Evolutionary conservation across 2,329 filamentous ascomycete species (phyloP).

Genomic region (Alternaria sp.): DNA sequence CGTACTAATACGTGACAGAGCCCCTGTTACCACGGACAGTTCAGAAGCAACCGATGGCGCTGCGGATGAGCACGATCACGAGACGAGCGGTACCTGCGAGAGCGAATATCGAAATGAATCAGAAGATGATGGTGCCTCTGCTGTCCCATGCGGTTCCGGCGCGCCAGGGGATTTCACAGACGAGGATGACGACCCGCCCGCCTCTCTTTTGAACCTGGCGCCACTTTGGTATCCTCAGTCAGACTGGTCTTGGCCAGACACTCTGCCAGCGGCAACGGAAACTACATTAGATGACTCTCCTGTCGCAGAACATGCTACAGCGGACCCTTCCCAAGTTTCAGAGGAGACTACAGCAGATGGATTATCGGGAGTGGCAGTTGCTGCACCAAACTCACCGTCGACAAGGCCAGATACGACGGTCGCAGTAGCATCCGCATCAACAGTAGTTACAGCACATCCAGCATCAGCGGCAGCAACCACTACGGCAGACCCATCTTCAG

Average conservation of each 20-base stretch:
- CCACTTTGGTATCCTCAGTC: background rate
- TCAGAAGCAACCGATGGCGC: background rate
- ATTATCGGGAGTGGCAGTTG: background rate
- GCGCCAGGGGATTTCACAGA: background rate
- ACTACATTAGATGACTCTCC: background rate
- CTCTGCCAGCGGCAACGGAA: background rate
- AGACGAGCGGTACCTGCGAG: background rate
- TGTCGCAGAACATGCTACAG: background rate
- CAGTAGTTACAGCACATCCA: background rate
- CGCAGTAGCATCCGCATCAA: background rate
- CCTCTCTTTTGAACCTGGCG: constrained; percentile 1
- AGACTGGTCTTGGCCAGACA: background rate
- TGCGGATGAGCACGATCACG: background rate
- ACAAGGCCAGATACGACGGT: background rate
- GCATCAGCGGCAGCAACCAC: background rate
- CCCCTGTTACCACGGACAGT: background rate
- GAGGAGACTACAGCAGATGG: background rate
- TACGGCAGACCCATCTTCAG: background rate
- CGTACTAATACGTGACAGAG: background rate
- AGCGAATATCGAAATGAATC: background rate
- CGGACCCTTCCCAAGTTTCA: background rate
- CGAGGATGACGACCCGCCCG: constrained; percentile 1
- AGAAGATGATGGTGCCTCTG: background rate
- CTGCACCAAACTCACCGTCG: background rate
- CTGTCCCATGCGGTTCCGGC: background rate